These are phyloP conservation scores for Nicotiana knightiana DNA, from an alignment of 257 asterid species.

Conservation along the genomic window DNA sequence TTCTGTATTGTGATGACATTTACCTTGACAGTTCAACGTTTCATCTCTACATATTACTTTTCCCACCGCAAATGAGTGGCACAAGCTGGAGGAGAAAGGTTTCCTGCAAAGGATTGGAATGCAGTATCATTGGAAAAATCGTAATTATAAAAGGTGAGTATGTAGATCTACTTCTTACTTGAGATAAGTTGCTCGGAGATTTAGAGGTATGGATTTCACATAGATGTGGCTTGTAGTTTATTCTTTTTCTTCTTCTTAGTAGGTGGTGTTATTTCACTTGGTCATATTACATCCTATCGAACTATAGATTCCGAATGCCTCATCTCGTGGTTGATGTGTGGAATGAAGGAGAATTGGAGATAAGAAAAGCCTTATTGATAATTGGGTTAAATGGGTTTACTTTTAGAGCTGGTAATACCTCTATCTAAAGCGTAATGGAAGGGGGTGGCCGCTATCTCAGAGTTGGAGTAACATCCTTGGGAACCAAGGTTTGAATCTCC, in stretches of 20 bases:
- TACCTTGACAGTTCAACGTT: conserved; percentile 61
- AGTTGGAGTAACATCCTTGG: not conserved
- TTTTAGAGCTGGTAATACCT: not conserved
- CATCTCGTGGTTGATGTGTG: not conserved
- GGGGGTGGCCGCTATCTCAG: not conserved
- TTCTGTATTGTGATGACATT: conserved; percentile 8
- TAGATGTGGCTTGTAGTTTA: not conserved
- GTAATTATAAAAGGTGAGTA: conserved; percentile 64
- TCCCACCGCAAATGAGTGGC: conserved; percentile 62
- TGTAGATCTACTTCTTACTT: conserved; percentile 12
- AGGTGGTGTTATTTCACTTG: not conserved
- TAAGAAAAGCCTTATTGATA: not conserved
- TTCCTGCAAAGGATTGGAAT: conserved; percentile 88
- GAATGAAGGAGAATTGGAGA: not conserved
- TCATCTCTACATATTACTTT: conserved; percentile 93
- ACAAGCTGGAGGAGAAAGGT: conserved; percentile 64
- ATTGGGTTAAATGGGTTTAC: not conserved
- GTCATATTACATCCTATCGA: not conserved
- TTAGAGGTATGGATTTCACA: not conserved
- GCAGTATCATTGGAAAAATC: conserved; percentile 97
- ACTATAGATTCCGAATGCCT: not conserved
- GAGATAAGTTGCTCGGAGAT: conserved; percentile 10
- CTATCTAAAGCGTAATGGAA: not conserved
- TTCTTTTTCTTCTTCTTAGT: not conserved
- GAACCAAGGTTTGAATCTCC: not conserved